These are phyloP conservation scores for Stephania yunnanensis DNA, from an alignment of 164 flowering plant genomes.

Conservation along the genomic window DNA sequence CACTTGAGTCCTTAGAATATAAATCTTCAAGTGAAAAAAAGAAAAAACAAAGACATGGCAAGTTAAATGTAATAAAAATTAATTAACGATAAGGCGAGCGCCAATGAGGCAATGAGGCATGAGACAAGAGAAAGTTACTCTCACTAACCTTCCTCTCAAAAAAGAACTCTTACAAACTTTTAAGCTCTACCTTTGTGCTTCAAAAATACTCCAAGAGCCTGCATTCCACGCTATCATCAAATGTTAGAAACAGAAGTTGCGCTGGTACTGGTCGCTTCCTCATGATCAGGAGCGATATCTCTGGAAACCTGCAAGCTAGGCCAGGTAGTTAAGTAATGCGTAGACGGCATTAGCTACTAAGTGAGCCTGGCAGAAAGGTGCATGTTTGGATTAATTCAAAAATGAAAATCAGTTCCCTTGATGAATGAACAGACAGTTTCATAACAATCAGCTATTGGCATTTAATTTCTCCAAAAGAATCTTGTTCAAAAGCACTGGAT, in stretches of 20 bases:
- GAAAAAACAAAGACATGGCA: background rate
- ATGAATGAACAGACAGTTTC: constrained; percentile 3
- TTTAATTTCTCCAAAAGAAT: constrained; percentile 73
- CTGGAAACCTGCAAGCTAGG: background rate
- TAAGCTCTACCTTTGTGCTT: background rate
- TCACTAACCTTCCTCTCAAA: no score
- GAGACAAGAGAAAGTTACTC: no score
- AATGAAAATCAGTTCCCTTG: background rate
- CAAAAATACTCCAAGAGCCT: background rate
- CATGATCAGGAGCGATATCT: background rate
- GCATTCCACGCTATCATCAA: background rate
- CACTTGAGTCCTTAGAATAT: no score
- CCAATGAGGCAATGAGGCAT: no score
- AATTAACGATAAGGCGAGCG: background rate
- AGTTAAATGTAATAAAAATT: background rate
- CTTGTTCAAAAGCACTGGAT: constrained; percentile 77
- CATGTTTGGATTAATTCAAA: background rate
- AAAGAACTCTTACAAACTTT: background rate
- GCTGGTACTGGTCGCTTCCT: background rate
- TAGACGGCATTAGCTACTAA: background rate
- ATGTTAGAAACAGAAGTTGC: background rate
- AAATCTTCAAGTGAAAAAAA: no score
- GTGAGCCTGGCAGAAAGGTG: background rate
- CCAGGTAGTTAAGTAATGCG: background rate
- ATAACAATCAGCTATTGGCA: constrained; percentile 38